Conservation (phyloP, 805 yeast genomes). For the Wilhelminamyces savonicus region DNA sequence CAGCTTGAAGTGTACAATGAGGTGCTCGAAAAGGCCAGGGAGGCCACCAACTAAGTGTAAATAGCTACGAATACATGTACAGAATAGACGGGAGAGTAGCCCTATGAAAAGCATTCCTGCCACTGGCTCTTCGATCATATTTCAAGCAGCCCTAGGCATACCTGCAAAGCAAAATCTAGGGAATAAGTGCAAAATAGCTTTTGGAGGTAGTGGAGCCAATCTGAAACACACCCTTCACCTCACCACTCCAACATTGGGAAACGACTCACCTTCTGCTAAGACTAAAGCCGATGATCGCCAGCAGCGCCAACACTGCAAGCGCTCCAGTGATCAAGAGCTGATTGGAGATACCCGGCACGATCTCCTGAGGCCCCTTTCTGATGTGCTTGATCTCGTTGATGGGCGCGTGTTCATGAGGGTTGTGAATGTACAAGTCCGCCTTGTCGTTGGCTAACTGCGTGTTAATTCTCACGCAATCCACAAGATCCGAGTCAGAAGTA, state of each 20-base stretch:
- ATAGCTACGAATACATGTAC: conserved; percentile 1
- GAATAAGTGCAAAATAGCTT: too few species aligned
- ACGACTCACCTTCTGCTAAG: conserved; percentile 43
- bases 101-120: not conserved
- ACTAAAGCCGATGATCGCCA: conserved; percentile 50
- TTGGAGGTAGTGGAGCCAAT: too few species aligned
- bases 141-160: too few species aligned
- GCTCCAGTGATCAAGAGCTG: conserved; percentile 61
- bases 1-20: conserved; percentile 41
- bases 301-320: conserved; percentile 51
- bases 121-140: not conserved
- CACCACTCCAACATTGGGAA: too few species aligned
- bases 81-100: not conserved
- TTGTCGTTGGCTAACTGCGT: conserved; percentile 44
- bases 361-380: conserved; percentile 9
- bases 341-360: conserved; percentile 53
- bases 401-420: conserved; percentile 43
- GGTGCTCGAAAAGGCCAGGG: conserved; percentile 41
- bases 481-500: conserved; percentile 65
- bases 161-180: too few species aligned
- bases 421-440: conserved; percentile 69
- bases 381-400: conserved; percentile 13
- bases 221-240: too few species aligned
- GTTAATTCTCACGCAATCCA: conserved; percentile 64
- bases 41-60: conserved; percentile 4